Conservation (phyloP, 2,329 filamentous ascomycete genomes). For the Pseudocercospora crystallina region DNA sequence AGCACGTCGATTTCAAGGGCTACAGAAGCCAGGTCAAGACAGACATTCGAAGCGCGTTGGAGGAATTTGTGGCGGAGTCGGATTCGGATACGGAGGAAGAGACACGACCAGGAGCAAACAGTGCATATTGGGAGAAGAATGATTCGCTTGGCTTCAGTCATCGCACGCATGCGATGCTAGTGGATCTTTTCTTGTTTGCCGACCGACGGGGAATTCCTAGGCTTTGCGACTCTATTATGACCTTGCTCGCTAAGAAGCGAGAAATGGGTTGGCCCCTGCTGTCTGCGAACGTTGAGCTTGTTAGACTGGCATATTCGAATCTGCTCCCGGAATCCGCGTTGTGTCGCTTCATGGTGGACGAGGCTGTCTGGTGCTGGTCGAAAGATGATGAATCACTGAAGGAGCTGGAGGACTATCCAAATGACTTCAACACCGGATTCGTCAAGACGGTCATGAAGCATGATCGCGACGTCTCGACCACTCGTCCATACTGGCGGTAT, state of each 20-base stretch:
- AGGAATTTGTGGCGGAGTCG: too few species aligned
- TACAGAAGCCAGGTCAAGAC: not conserved
- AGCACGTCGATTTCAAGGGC: not conserved
- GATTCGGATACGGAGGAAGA: too few species aligned
- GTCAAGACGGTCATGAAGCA: not conserved
- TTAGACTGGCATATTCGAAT: not conserved
- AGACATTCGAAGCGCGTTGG: not conserved
- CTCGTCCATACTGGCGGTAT: not conserved
- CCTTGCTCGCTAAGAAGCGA: not conserved
- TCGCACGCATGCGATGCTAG: not conserved
- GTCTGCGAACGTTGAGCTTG: not conserved
- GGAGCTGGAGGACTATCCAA: conserved; percentile 54
- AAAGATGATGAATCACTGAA: conserved; percentile 64
- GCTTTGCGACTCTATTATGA: conserved; percentile 1
- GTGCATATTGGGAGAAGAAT: not conserved
- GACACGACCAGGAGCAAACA: too few species aligned
- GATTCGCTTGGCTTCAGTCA: not conserved
- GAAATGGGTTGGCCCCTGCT: not conserved
- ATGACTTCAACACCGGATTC: conserved; percentile 1
- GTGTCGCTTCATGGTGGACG: conserved; percentile 5
- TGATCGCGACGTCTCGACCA: not conserved
- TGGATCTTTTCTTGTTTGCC: conserved; percentile 3
- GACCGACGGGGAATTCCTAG: not conserved
- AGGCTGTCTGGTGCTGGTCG: conserved; percentile 6
- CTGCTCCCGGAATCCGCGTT: not conserved